Conservation (phyloP, 202 grass and related monocot species). For the Setaria italica region DNA sequence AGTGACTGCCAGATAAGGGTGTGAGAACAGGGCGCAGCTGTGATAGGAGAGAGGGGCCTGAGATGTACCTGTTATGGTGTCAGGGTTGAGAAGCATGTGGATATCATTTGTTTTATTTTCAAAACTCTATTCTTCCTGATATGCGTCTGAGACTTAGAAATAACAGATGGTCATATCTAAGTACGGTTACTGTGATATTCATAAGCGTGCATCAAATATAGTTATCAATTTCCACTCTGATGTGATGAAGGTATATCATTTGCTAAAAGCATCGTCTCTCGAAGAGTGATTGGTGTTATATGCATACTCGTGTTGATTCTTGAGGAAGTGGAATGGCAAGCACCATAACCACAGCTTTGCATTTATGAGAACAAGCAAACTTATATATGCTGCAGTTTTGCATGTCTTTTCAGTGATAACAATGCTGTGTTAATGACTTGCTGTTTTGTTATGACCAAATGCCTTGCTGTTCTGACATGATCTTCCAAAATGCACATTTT, state of each 20-base stretch:
- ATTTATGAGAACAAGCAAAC: slow-evolving; percentile 1
- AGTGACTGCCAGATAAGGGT: too few species aligned
- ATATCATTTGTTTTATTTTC: not conserved
- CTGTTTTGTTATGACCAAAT: slow-evolving; percentile 1
- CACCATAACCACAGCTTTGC: not conserved
- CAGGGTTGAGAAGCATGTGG: not conserved
- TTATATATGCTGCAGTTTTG: slow-evolving; percentile 8
- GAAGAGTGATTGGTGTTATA: not conserved
- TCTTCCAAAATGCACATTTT: not conserved
- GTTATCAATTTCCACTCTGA: not conserved
- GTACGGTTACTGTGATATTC: not conserved
- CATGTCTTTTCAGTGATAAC: not conserved
- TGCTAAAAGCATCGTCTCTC: not conserved
- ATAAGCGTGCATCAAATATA: not conserved
- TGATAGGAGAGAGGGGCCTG: too few species aligned
- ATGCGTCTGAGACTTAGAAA: not conserved
- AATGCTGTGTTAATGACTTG: not conserved
- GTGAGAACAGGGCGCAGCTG: too few species aligned
- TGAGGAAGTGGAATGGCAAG: not conserved
- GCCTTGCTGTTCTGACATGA: not conserved
- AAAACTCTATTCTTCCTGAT: not conserved
- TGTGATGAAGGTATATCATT: not conserved
- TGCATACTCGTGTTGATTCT: not conserved
- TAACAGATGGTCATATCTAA: not conserved
- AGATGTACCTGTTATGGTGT: not conserved